These are phyloP conservation scores for Laetiporus sulphureus DNA, from an alignment of 1,284 basidiomycete genomes.

Conservation along the genomic window DNA sequence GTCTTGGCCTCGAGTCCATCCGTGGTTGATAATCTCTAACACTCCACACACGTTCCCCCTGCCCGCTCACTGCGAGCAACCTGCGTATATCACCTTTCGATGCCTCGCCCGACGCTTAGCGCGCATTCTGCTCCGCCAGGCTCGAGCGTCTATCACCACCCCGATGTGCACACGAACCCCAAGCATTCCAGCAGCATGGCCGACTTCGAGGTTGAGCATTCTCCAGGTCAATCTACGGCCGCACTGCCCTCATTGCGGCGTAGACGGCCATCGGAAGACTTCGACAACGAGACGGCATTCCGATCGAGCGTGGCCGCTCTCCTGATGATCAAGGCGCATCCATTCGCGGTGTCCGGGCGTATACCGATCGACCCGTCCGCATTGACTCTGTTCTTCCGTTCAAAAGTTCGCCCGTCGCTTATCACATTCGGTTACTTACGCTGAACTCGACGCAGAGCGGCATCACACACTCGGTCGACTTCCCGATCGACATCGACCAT, in stretches of 20 bases:
- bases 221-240: slow-evolving; percentile 19
- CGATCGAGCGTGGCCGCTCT: slow-evolving; percentile 51
- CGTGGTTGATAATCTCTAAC: too few relatives aligned
- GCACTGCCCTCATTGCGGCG: slow-evolving; percentile 21
- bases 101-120: slow-evolving; percentile 21
- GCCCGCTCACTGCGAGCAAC: too few relatives aligned
- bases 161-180: too few relatives aligned
- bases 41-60: too few relatives aligned
- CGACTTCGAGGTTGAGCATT: slow-evolving; percentile 56
- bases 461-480: slow-evolving; percentile 73
- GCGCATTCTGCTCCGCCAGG: slow-evolving; percentile 23
- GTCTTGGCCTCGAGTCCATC: too few relatives aligned
- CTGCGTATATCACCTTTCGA: too few relatives aligned
- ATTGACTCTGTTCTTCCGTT: slow-evolving; percentile 70
- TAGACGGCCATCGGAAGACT: slow-evolving; percentile 29
- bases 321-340: slow-evolving; percentile 50
- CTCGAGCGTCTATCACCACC: slow-evolving; percentile 22
- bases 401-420: slow-evolving; percentile 44
- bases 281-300: slow-evolving; percentile 47
- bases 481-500: slow-evolving; percentile 71
- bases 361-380: slow-evolving; percentile 65
- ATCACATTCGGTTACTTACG: too few relatives aligned
- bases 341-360: slow-evolving; percentile 61
- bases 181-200: too few relatives aligned
- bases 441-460: slow-evolving; percentile 64